Evolutionary conservation across 2,329 filamentous ascomycete species (phyloP).

Genomic region (Endocalyx cinctus): DNA sequence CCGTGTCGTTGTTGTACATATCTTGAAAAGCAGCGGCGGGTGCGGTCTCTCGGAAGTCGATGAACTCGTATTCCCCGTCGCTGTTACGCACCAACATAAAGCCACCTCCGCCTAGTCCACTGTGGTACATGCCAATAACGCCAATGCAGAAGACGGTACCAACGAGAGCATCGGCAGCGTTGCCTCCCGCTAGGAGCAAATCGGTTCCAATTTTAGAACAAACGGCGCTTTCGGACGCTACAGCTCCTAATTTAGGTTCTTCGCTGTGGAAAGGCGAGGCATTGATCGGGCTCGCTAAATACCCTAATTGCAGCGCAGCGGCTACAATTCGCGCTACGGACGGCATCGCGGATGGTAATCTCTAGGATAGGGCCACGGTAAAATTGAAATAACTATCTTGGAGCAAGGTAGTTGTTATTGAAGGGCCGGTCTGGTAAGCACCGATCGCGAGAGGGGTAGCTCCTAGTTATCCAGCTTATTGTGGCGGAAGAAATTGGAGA

Average conservation of each 20-base stretch:
- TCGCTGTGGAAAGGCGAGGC: no score
- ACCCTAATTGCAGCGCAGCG: no score
- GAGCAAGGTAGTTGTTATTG: no score
- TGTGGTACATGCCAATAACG: constrained; percentile 72
- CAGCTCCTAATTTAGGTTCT: constrained; percentile 48
- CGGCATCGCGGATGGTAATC: no score
- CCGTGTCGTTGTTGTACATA: constrained; percentile 71
- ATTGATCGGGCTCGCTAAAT: no score
- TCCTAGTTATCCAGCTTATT: no score
- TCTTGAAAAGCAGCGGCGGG: constrained; percentile 73
- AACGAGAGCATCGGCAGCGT: constrained; percentile 72
- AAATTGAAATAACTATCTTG: no score
- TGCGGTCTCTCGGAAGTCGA: constrained; percentile 83
- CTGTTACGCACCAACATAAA: constrained; percentile 77
- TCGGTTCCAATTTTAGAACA: constrained; percentile 67
- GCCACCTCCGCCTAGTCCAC: constrained; percentile 83
- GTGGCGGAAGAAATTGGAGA: no score
- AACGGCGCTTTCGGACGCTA: constrained; percentile 64
- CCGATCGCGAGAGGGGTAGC: no score
- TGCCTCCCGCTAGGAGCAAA: constrained; percentile 55
- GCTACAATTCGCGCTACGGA: no score
- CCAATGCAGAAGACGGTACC: constrained; percentile 72
- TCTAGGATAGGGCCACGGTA: no score
- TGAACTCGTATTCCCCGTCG: constrained; percentile 72
- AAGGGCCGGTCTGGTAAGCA: no score